A percentile compares a stretch with the other conserved stretches of the same genome.
phyloP scores from a whole-genome alignment of 805 yeast species.

The Spencermartinsiella europaea region DNA sequence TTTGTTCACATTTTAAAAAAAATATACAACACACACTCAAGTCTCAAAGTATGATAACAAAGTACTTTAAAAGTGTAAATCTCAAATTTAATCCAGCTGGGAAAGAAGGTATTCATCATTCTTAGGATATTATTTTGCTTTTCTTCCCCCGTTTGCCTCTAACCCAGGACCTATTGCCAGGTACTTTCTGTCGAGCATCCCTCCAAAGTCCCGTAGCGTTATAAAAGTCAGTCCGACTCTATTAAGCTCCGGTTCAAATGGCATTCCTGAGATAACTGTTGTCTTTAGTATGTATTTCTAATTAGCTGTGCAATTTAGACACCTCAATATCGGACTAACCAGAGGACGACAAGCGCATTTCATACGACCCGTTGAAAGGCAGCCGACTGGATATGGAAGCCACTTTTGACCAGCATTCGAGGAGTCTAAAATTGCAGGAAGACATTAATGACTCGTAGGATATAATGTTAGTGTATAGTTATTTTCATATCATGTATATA shows the following conservation, averaged over 20 bases:
- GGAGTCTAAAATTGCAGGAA: conserved; percentile 70
- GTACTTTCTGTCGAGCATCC: conserved; percentile 70
- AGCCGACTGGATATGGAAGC: conserved; percentile 55
- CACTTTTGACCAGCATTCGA: conserved; percentile 73
- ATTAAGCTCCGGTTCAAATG: conserved; percentile 35
- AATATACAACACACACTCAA: too few relatives aligned
- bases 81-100: conserved; percentile 78
- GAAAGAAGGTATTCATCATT: conserved; percentile 45
- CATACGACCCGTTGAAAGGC: conserved; percentile 54
- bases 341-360: conserved; percentile 68
- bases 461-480: neutral
- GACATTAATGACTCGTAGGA: conserved; percentile 41
- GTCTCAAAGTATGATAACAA: conserved; percentile 64
- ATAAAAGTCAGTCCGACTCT: conserved; percentile 40
- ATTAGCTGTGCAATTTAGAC: too few relatives aligned
- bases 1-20: too few relatives aligned
- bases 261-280: conserved; percentile 62
- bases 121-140: neutral
- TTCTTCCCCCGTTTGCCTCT: neutral
- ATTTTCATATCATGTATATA: neutral
- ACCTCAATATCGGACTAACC: conserved; percentile 5
- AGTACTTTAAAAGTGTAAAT: conserved; percentile 71
- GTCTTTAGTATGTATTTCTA: conserved; percentile 55
- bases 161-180: conserved; percentile 67
- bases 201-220: conserved; percentile 60